phyloP scores from a whole-genome alignment of 2,329 filamentous ascomycete genomes.

The Colletotrichum camelliae region DNA sequence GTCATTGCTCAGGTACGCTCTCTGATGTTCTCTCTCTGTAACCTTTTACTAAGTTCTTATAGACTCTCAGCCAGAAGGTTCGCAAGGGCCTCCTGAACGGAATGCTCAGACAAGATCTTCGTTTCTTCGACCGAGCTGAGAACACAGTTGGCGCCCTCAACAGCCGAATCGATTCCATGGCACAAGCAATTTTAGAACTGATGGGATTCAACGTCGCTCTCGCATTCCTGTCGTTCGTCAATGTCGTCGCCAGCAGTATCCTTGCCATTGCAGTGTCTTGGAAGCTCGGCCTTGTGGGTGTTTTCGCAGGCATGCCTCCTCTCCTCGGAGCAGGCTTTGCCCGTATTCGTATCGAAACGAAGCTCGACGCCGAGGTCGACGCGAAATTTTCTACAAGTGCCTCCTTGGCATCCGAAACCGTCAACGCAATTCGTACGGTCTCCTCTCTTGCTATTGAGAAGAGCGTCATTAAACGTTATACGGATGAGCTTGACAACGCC shows the following conservation, averaged over 20 bases:
- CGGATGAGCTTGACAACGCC: slow-evolving; percentile 31
- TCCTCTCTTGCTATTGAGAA: slow-evolving; percentile 43
- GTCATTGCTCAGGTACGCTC: slow-evolving; percentile 15
- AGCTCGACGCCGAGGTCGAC: slow-evolving; percentile 40
- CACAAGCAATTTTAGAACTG: slow-evolving; percentile 50
- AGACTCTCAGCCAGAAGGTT: slow-evolving; percentile 24
- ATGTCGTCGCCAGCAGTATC: slow-evolving; percentile 41
- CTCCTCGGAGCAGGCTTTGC: slow-evolving; percentile 45
- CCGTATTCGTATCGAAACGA: slow-evolving; percentile 46
- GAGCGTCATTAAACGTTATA: slow-evolving; percentile 29
- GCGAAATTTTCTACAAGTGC: slow-evolving; percentile 44
- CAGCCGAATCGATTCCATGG: slow-evolving; percentile 33
- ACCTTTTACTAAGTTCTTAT: background rate
- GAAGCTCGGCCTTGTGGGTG: slow-evolving; percentile 49
- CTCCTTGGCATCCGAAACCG: slow-evolving; percentile 49
- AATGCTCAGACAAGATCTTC: slow-evolving; percentile 45
- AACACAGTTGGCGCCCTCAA: slow-evolving; percentile 39
- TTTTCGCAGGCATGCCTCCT: slow-evolving; percentile 46
- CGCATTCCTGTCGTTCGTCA: slow-evolving; percentile 45
- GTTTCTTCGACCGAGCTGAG: slow-evolving; percentile 38
- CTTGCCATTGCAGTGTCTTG: slow-evolving; percentile 47
- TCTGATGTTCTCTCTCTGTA: background rate
- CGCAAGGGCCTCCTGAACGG: slow-evolving; percentile 30
- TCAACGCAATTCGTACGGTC: slow-evolving; percentile 50
- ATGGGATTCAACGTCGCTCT: slow-evolving; percentile 48